phyloP scores from a whole-genome alignment of 352 stramenopile genomes.

The Pythium biforme region DNA sequence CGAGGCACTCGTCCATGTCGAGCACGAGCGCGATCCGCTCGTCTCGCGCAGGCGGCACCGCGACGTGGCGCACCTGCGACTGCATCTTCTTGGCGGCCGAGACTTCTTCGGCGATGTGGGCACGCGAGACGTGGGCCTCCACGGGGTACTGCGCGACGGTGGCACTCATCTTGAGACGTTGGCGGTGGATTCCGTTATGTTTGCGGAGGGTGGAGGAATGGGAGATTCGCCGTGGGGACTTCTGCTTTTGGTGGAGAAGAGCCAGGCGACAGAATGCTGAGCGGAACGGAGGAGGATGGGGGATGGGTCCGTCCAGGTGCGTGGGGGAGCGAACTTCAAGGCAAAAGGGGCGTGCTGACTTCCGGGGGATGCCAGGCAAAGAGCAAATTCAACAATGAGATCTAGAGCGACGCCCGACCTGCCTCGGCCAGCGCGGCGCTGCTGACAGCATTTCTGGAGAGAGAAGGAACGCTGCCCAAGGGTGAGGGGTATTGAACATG shows the following conservation, averaged over 20 bases:
- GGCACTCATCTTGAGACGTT: conserved; percentile 55
- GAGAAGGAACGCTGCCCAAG: not conserved
- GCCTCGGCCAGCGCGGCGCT: not conserved
- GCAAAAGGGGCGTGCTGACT: conserved; percentile 12
- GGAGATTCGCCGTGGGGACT: conserved; percentile 14
- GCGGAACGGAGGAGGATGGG: conserved; percentile 3
- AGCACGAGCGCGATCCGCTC: conserved; percentile 83
- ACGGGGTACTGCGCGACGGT: conserved; percentile 82
- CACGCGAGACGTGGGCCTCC: conserved; percentile 44
- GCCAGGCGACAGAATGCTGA: conserved; percentile 17
- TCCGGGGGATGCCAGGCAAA: conserved; percentile 3
- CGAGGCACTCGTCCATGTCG: conserved; percentile 97
- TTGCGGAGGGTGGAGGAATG: not conserved
- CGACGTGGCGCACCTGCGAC: conserved; percentile 38
- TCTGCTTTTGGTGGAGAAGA: conserved; percentile 19
- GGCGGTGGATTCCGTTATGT: conserved; percentile 15
- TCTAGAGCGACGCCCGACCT: not conserved
- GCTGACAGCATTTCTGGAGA: not conserved
- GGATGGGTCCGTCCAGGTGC: conserved; percentile 8
- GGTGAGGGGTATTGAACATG: conserved; percentile 21
- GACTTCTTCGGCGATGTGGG: conserved; percentile 57
- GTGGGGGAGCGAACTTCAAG: conserved; percentile 23
- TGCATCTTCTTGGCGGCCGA: conserved; percentile 64
- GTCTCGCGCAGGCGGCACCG: conserved; percentile 15
- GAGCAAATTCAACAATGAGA: conserved; percentile 33